Base-by-base conservation (phyloP, 116 monocot genomes). In the Iris pallida region DNA sequence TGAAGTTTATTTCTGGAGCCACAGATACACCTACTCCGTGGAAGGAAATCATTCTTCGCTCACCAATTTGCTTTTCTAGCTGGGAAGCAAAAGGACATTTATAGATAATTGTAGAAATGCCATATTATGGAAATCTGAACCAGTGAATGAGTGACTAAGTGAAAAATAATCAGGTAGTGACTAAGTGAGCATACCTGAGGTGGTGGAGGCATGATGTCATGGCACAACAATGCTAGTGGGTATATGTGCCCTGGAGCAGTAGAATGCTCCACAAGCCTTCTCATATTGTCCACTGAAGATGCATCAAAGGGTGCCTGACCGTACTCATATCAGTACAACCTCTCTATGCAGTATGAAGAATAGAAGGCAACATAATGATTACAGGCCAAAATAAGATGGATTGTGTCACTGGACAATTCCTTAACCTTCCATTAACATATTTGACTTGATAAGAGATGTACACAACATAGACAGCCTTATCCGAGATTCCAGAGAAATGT, bases 191-290 rank as follows among this genome's bases (percentile, higher is more conserved):
- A 72, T 64, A 89, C 95, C 91, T 87, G 78, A 61, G 71, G 78
- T 63, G 96, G 91, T 43, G 96, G 96, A 54, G 96, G 96, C 91
- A 96, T 91, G 79, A 96, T 48, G 57, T 89, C 92, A 78, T 86
- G 76, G 73, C 96, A 86, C 30, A 85, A 63, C 60, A 96, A 68
- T 80, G 91, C 68, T 12, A 96, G 79, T 8, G 95, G 89, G 77
- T 96, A 86, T 69, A 95, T 84, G 47, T 91, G 89, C 44, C 88
- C 89, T 57, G 86, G 70, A 72, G 89, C 81, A 68, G 63, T 51
- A 55, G 89, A 86, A 81, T 91, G 81, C 53, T 91, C 86, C 42
- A 80, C 51, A 64, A 95, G 82, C 69, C 95, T 86, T 65, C 91
- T 91, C 80, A 95, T 91, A 71, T 95, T 95, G 73, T 95, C 89